Evolutionary conservation across 1,284 basidiomycete species (phyloP).

Genomic region (Malassezia arunalokei): DNA sequence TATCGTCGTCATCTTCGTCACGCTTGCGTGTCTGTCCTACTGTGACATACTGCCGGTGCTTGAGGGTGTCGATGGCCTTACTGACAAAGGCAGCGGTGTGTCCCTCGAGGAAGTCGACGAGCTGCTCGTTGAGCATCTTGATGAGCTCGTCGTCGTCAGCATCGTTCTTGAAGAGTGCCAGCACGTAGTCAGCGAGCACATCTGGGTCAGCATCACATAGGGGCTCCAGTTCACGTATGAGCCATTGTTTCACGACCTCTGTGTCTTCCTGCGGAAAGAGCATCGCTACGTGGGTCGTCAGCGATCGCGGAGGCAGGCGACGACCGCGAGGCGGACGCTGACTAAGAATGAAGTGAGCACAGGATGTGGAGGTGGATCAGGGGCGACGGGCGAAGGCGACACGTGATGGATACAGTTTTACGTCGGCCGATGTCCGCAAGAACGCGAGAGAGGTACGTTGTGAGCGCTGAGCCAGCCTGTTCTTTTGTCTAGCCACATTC

Average conservation of each 20-base stretch:
- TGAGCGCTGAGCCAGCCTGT: background rate
- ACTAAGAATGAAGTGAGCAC: no score
- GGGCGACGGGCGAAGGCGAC: no score
- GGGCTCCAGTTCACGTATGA: conserved; percentile 10
- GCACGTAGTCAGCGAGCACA: conserved; percentile 82
- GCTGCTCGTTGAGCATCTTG: conserved; percentile 62
- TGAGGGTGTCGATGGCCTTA: conserved; percentile 61
- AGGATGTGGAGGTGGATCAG: no score
- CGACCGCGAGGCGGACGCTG: no score
- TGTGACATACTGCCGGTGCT: conserved; percentile 24
- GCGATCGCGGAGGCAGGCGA: no score
- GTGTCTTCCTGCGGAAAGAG: conserved; percentile 16
- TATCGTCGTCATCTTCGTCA: background rate
- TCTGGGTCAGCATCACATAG: conserved; percentile 83
- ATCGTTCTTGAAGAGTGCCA: conserved; percentile 85
- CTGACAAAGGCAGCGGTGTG: conserved; percentile 68
- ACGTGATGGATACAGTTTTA: background rate
- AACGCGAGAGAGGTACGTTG: conserved; percentile 1
- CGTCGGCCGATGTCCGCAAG: conserved; percentile 4
- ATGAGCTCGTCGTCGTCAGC: conserved; percentile 69
- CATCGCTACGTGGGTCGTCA: background rate
- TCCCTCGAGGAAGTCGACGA: conserved; percentile 87
- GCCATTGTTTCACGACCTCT: conserved; percentile 13
- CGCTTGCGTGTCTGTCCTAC: conserved; percentile 10
- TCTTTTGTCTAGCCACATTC: conserved; percentile 15